Evolutionary conservation across 1,139 yeast genomes (phyloP), one percentile per base, ranked within the genome.

Genomic region (Yamadazyma spencermartinsiae): DNA sequence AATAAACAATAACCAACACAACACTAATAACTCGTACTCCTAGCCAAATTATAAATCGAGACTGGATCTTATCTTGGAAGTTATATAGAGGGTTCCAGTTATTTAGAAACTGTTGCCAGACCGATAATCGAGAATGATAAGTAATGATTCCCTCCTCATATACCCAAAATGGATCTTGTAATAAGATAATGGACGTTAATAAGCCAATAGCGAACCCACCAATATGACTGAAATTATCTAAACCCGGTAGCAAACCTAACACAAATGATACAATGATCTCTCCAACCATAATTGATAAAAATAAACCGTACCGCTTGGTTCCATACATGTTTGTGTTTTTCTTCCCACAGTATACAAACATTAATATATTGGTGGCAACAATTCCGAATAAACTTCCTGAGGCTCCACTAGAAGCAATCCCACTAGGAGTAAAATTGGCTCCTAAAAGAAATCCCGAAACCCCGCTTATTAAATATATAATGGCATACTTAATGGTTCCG

Each of bases 321-420:
- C 68, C 67, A 49, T 68, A 63, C 56, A 72, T 51, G 58, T 74
- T 65, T 41, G 74, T 56, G 56, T 68, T 65, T 55, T 76, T 60
- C 49, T 60, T 57, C 36, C 79, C 85, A 62, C 81, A 67, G 52
- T 79, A 77, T 2, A 82, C 50, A 48, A 84, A 73, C 50, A 80
- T 69, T 11, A 82, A 53, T 33, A 83, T 59, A 52, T 82, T 82
- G 7, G 82, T 60, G 8, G 86, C 85, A 44, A 84, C 77, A 24
- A 84, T 63, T 1, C 90, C 90, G 58, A 84, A 83, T 25, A 85
- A 61, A 1, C 88, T 74, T 2, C 92, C 92, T n/a, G 83, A 76
- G 2, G 88, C 87, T 2, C 92, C 92, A 0, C 85, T 78, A 13
- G 84, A 76, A 1, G 87, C 80, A 28, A 81, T 71, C 1, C 89